These are phyloP conservation scores for Botrytis galanthina DNA, from an alignment of 2,329 filamentous ascomycete genomes.

Conservation along the genomic window DNA sequence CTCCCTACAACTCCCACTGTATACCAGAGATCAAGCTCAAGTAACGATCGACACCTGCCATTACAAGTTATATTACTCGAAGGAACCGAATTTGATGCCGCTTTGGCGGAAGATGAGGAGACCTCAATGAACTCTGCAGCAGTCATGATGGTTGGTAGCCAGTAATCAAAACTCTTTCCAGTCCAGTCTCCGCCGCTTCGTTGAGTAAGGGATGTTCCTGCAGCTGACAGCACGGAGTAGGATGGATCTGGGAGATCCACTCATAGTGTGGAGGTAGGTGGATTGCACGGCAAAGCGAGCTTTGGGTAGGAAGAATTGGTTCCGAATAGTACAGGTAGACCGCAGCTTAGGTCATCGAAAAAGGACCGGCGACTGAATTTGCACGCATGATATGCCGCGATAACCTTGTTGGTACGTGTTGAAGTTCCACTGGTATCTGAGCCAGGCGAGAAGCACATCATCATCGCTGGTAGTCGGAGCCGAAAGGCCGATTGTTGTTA, in stretches of 20 bases:
- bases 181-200: not conserved
- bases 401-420: not conserved
- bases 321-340: not conserved
- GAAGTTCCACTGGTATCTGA: not conserved
- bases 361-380: not conserved
- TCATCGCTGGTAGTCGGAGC: not conserved
- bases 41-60: not conserved
- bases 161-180: not conserved
- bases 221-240: not conserved
- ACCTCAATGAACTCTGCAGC: not conserved
- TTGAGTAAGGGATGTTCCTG: not conserved
- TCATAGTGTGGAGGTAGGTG: not conserved
- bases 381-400: not conserved
- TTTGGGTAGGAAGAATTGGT: not conserved
- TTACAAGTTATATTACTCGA: not conserved
- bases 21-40: not conserved
- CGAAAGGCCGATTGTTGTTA: not conserved
- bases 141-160: not conserved
- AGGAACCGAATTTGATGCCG: not conserved
- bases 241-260: accelerated
- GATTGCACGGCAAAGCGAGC: not conserved
- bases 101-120: not conserved
- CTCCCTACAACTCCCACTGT: not conserved
- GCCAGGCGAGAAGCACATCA: not conserved
- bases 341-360: not conserved